Evolutionary conservation across 2,329 filamentous ascomycete genomes (phyloP), one percentile per base, ranked within the genome.

Genomic region (Aspergillus clavatus): DNA sequence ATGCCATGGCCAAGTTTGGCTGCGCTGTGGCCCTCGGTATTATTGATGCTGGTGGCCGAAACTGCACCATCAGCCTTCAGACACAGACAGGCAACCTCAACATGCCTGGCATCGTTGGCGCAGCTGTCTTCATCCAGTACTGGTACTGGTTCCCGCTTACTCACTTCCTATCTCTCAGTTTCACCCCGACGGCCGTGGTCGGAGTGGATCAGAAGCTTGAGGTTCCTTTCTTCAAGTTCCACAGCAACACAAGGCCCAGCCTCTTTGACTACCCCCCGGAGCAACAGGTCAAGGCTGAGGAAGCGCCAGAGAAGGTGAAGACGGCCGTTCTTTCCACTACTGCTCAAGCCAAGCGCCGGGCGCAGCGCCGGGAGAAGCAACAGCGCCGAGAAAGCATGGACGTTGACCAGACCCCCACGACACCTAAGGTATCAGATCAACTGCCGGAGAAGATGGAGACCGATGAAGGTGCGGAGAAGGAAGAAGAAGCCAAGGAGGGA

Each of bases 101-200:
- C 76, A 96, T 98, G 90, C 83, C 90, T 14, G 94, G 89, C 50
- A 95, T 98, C 55, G 90, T 98, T 14, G 94, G 93, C 56, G 95
- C 95, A 83, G 91, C 89, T 22, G 87, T 98, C 43, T 98, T 98
- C 72, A 95, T 90, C 7, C 93, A 98, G 68, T 98, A 98, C 75
- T 98, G 93, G 93, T 98, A 98, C 75, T 98, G 93, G 93, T 98
- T 98, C 81, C 93, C 93, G 48, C 86, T 97, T 60, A 95, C 93
- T 23, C 93, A 98, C 71, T 98, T 98, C 81, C 70, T 98, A 46
- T 94, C 91, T 0, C 78, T 98, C 50, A 90, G 89, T 61, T 97
- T 98, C 72, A 89, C 88, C n/a, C 93, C 93, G 1, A 98, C 94
- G 1, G 87, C 93, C 1, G 87, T 98, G 62, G 96, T 97, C 58